Evolutionary conservation across 2,329 filamentous ascomycete species (phyloP).

Genomic region (Ascochyta clinopodiicola): DNA sequence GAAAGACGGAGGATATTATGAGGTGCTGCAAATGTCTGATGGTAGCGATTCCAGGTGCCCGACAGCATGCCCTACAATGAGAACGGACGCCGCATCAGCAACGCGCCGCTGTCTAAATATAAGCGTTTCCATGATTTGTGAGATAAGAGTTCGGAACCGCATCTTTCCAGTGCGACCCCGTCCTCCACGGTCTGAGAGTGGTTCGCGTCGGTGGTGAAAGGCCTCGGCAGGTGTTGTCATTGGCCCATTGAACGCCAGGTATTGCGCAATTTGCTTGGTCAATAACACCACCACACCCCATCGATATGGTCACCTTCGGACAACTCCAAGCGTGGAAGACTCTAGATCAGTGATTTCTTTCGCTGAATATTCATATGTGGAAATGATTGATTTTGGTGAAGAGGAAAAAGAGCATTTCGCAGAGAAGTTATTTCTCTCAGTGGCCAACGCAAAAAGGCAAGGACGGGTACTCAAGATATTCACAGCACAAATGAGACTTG

Average conservation of each 20-base stretch:
- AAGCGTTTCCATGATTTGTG: conserved; percentile 4
- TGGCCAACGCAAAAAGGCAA: background rate
- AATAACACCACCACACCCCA: conserved; percentile 2
- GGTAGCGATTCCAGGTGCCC: conserved; percentile 5
- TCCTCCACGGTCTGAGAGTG: conserved; percentile 11
- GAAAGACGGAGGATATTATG: background rate
- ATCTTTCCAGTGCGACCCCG: conserved; percentile 1
- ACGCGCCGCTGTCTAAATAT: conserved; percentile 1
- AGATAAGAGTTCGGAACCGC: conserved; percentile 4
- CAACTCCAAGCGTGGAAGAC: too few species aligned
- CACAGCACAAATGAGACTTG: background rate
- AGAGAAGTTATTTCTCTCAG: background rate
- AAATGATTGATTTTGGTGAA: background rate
- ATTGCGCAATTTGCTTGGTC: conserved; percentile 16
- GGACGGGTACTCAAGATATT: background rate
- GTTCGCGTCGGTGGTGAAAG: conserved; percentile 8
- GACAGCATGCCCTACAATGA: conserved; percentile 11
- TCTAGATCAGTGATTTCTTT: too few species aligned
- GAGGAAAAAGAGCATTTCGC: background rate
- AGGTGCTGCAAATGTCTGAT: conserved; percentile 4
- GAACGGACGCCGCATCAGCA: background rate
- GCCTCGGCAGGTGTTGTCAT: conserved; percentile 7
- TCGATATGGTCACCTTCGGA: too few species aligned
- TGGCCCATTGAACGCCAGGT: conserved; percentile 7
- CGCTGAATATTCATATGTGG: background rate